A percentile compares a stretch with the other conserved stretches of the same genome.
phyloP scores from a whole-genome alignment of 495 filamentous ascomycete genomes.

The Margaritispora aquatica region DNA sequence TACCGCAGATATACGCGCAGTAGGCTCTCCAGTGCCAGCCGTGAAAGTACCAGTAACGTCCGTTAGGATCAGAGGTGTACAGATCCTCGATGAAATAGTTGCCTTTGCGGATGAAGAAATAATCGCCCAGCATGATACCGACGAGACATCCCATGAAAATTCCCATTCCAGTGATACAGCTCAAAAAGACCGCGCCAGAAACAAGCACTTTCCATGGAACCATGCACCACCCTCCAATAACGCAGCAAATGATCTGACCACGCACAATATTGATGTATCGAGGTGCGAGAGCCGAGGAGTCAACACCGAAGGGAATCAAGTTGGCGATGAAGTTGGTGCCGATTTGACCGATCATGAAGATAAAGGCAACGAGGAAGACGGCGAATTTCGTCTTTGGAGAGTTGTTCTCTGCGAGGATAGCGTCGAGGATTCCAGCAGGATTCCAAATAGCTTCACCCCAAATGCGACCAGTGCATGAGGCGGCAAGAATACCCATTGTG shows the following conservation, averaged over 20 bases:
- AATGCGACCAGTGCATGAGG: slow-evolving; percentile 2
- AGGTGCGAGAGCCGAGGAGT: slow-evolving; percentile 8
- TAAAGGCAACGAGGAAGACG: slow-evolving; percentile 27
- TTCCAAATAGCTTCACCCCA: slow-evolving; percentile 11
- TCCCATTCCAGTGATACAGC: slow-evolving; percentile 2
- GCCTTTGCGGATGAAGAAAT: slow-evolving; percentile 18
- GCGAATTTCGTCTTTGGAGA: slow-evolving; percentile 6
- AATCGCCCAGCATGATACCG: slow-evolving; percentile 16
- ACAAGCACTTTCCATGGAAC: slow-evolving; percentile 6
- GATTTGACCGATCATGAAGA: slow-evolving; percentile 6
- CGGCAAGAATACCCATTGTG: slow-evolving; percentile 6
- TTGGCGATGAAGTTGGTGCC: slow-evolving; percentile 32
- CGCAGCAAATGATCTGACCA: slow-evolving; percentile 20
- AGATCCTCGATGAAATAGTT: slow-evolving; percentile 23
- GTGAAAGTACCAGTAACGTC: not conserved
- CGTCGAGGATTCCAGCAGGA: slow-evolving; percentile 3
- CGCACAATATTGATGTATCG: slow-evolving; percentile 26
- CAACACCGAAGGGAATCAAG: slow-evolving; percentile 31
- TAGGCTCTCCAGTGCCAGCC: slow-evolving; percentile 17
- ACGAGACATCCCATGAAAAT: slow-evolving; percentile 26
- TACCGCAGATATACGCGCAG: slow-evolving; percentile 15
- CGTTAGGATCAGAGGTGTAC: slow-evolving; percentile 12
- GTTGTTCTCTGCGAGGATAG: slow-evolving; percentile 4
- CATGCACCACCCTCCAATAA: slow-evolving; percentile 3
- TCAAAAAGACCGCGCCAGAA: slow-evolving; percentile 3